Evolutionary conservation across 2,329 filamentous ascomycete species (phyloP), one percentile per base, ranked within the genome.

Genomic region (Dothideomycetidae sp.): DNA sequence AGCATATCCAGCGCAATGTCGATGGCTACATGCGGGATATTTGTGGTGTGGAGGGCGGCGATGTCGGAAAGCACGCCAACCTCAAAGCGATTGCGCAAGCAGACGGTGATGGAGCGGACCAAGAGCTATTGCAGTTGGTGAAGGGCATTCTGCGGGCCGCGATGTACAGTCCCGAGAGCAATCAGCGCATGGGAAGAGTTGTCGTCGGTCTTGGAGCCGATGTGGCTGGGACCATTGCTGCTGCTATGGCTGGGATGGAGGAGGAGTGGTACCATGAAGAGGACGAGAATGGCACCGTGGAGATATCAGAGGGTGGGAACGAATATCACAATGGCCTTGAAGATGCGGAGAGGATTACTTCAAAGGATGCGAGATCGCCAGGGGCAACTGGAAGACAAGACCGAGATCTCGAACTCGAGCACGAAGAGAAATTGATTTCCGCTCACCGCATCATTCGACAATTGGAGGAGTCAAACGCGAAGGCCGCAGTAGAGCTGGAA

Each of bases 21-120:
- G 61, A 61, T 16, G 58, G 61, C 16, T 68, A 67, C 50, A 62
- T 67, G 37, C 56, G 63, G 12, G 64, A 67, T 41, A 58, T 56
- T 5, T 57, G 55, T 46, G 60, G 42, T 57, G 57, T 49, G 52
- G 51, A 39, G 52, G 59, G 36, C 7, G 29, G 28, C 10, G 17
- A 38, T 11, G 33, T 21, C 11, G 35, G 35, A n/a, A 51, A 55
- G 58, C 41, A 50, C 50, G 57, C 64, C 12, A 63, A 67, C 42
- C 53, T 68, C 15, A 64, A 68, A 48, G 61, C 61, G 3, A 62
- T 66, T 41, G 63, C 63, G 12, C 29, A 19, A 13, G 54, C 58
- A n/a, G 61, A 66, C 17, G 57, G 55, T 3, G 59, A 58, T 2
- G 54, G 53, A 16, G 41, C 37, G 18, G 52, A 60, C 29, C 45